Evolutionary conservation across 495 filamentous ascomycete genomes (phyloP), one percentile per base, ranked within the genome.

Genomic region (Collariella sp.): DNA sequence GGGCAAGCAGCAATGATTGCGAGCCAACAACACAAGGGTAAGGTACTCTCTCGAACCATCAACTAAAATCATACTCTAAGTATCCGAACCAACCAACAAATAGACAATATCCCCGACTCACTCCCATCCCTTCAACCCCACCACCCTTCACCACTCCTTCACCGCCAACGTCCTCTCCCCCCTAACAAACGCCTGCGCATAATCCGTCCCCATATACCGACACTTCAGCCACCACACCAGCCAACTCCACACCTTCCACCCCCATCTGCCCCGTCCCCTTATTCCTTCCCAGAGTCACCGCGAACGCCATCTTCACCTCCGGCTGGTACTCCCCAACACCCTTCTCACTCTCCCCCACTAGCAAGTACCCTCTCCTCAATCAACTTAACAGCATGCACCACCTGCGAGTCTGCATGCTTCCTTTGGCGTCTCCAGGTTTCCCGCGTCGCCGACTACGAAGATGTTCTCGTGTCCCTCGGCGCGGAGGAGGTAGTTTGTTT

Each of bases 251-350:
- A 70, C 49, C 44, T 63, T 68, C 56, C 70, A 71, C 3, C 63
- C 74, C 76, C 7, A 80, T 46, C 62, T 80, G 76, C 1, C 79
- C 78, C 0, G 76, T 78, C 1, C 76, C 80, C 20, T 62, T 62
- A 31, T 62, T 57, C 46, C 60, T 64, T 1, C 80, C 80, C 2
- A 82, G 24, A 11, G 73, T 75, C 1, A 76, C 70, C 11, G 66
- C 62, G 61, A 64, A 54, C 50, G 59, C 46, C 15, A 64, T 35
- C 50, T 58, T 64, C 34, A 36, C 46, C 22, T 49, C 52, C 4
- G 58, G 59, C 44, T 58, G 44, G 56, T 64, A 69, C 34, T 61
- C 58, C 15, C 31, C 24, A 20, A 56, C 20, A 2, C 20, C 47
- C 20, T 10, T 20, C 13, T 4, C 12, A 5, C 12, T 10, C 38